Evolutionary conservation across 2,329 filamentous ascomycete genomes (phyloP).

Genomic region (Pseudocercospora fijiensis): DNA sequence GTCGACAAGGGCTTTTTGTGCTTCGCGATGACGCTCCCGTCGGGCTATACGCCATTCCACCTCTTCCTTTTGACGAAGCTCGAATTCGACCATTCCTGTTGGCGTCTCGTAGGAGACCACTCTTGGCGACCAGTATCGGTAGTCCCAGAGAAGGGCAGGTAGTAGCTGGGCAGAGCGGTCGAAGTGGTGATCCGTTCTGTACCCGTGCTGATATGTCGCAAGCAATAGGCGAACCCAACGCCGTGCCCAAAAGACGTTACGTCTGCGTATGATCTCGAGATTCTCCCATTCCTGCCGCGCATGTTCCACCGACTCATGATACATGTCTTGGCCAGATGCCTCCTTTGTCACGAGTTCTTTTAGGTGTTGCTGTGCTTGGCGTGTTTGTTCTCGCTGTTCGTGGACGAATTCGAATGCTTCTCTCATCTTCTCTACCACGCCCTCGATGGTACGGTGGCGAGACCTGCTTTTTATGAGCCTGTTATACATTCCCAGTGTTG

Average conservation of each 20-base stretch:
- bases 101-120: slow-evolving; percentile 33
- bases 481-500: slow-evolving; percentile 58
- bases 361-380: background rate
- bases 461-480: slow-evolving; percentile 34
- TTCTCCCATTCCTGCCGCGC: slow-evolving; percentile 25
- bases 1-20: background rate
- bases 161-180: slow-evolving; percentile 19
- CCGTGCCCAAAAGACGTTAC: slow-evolving; percentile 29
- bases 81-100: slow-evolving; percentile 34
- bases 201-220: slow-evolving; percentile 8
- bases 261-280: slow-evolving; percentile 23
- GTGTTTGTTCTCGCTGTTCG: background rate
- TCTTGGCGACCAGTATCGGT: slow-evolving; percentile 25
- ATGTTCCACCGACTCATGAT: slow-evolving; percentile 13
- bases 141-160: slow-evolving; percentile 32
- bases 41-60: slow-evolving; percentile 9
- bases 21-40: background rate
- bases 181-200: background rate
- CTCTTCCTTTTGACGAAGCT: slow-evolving; percentile 20
- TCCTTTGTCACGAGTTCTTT: slow-evolving; percentile 8
- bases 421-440: slow-evolving; percentile 30
- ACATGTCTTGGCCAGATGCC: background rate
- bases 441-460: slow-evolving; percentile 12
- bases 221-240: slow-evolving; percentile 35
- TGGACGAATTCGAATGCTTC: slow-evolving; percentile 24